Percentiles rank a stretch among this genome's conserved stretches.
phyloP scores from a whole-genome alignment of 306 rosid genomes.

The Crataegus laevigata region DNA sequence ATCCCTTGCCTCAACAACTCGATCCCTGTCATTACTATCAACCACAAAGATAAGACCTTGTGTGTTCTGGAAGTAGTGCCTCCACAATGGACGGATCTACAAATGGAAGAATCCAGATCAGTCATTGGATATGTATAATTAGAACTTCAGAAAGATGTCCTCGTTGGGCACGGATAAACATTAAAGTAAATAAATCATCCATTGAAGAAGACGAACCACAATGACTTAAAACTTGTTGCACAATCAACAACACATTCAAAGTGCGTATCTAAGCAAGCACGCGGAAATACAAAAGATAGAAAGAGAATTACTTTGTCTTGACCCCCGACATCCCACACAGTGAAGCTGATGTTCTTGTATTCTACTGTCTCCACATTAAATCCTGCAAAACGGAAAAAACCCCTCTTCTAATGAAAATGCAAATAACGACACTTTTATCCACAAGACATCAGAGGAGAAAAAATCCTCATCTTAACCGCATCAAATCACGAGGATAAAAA shows the following conservation, averaged over 20 bases:
- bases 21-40: slow-evolving; percentile 95
- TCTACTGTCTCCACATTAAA: slow-evolving; percentile 97
- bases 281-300: background rate
- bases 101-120: slow-evolving; percentile 10
- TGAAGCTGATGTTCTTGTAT: slow-evolving; percentile 97
- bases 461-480: background rate
- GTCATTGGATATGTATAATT: background rate
- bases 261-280: background rate
- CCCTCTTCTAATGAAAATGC: background rate
- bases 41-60: slow-evolving; percentile 98
- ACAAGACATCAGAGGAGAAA: background rate
- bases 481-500: background rate
- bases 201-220: background rate
- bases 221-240: background rate
- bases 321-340: slow-evolving; percentile 99
- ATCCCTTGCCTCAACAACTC: slow-evolving; percentile 95
- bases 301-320: slow-evolving; percentile 72
- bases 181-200: background rate
- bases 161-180: background rate
- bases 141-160: background rate
- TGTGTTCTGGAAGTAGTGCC: slow-evolving; percentile 99
- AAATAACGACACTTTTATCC: background rate
- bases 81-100: slow-evolving; percentile 96
- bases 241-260: background rate
- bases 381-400: slow-evolving; percentile 33